Conservation (phyloP, 1,284 basidiomycete species). For the Lignosus rhinocerotis region DNA sequence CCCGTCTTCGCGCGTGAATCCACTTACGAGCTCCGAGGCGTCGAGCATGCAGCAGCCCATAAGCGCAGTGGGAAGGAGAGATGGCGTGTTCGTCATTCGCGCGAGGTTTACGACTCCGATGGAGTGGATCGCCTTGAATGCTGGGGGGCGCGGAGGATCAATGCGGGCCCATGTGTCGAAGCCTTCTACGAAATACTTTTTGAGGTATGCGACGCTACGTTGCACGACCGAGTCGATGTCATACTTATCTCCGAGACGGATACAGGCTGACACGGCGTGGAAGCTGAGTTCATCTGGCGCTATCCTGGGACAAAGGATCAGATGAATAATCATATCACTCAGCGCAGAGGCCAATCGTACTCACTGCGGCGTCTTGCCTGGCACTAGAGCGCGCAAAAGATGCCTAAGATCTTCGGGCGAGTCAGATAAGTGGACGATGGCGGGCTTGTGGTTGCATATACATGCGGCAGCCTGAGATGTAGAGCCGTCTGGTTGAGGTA, state of each 20-base stretch:
- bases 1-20: slow-evolving; percentile 15
- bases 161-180: slow-evolving; percentile 17
- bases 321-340: too few species aligned
- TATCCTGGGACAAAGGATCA: background rate
- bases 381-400: slow-evolving; percentile 14
- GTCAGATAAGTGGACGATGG: slow-evolving; percentile 5
- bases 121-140: slow-evolving; percentile 11
- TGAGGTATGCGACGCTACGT: slow-evolving; percentile 14
- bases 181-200: slow-evolving; percentile 15
- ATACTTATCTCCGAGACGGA: slow-evolving; percentile 23
- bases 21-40: slow-evolving; percentile 13
- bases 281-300: slow-evolving; percentile 10
- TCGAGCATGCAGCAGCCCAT: slow-evolving; percentile 23
- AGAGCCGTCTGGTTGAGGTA: background rate
- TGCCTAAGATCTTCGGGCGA: slow-evolving; percentile 19
- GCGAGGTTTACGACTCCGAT: slow-evolving; percentile 24
- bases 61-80: slow-evolving; percentile 20
- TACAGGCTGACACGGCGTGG: slow-evolving; percentile 17
- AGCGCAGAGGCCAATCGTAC: background rate
- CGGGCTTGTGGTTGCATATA: background rate
- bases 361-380: slow-evolving; percentile 12
- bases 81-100: slow-evolving; percentile 4
- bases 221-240: slow-evolving; percentile 18
- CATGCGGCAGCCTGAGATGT: background rate
- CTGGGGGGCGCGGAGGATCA: slow-evolving; percentile 11